phyloP scores from a whole-genome alignment of 352 stramenopile species.

The Phytophthora agathidicida region DNA sequence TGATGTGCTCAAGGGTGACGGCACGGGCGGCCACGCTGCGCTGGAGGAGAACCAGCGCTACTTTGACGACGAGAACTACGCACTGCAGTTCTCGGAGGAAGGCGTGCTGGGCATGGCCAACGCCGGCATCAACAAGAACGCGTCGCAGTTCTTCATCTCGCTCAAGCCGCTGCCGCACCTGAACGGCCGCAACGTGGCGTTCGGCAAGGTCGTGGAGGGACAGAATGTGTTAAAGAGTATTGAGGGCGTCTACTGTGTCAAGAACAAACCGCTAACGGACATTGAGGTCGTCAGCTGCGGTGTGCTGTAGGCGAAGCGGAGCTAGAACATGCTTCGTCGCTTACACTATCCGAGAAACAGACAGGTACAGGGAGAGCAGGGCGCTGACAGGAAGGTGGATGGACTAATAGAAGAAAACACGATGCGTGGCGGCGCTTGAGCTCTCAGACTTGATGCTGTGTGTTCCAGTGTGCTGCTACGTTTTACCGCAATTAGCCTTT shows the following conservation, averaged over 20 bases:
- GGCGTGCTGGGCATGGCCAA: slow-evolving; percentile 97
- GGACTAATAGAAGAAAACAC: slow-evolving; percentile 52
- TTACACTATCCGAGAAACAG: slow-evolving; percentile 21
- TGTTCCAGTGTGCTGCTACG: background rate
- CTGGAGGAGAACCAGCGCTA: slow-evolving; percentile 69
- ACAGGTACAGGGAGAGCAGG: slow-evolving; percentile 20
- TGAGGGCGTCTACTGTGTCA: slow-evolving; percentile 82
- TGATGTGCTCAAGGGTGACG: slow-evolving; percentile 76
- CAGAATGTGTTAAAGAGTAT: slow-evolving; percentile 86
- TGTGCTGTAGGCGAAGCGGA: slow-evolving; percentile 57
- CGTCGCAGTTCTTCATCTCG: slow-evolving; percentile 99
- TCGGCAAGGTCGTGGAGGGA: slow-evolving; percentile 87
- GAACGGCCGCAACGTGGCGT: slow-evolving; percentile 88
- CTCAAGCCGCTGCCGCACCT: slow-evolving; percentile 81
- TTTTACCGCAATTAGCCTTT: too few relatives aligned
- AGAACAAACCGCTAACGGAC: slow-evolving; percentile 82
- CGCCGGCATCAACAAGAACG: slow-evolving; percentile 97
- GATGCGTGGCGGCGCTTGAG: slow-evolving; percentile 24
- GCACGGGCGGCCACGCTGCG: slow-evolving; percentile 79
- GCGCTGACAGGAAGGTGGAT: slow-evolving; percentile 4
- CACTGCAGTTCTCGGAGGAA: slow-evolving; percentile 84
- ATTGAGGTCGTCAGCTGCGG: slow-evolving; percentile 84
- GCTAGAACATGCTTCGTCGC: slow-evolving; percentile 6
- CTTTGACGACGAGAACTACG: slow-evolving; percentile 90
- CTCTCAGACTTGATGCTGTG: slow-evolving; percentile 21